Evolutionary conservation across 805 yeast species (phyloP).

Genomic region (Candida tammaniensis): DNA sequence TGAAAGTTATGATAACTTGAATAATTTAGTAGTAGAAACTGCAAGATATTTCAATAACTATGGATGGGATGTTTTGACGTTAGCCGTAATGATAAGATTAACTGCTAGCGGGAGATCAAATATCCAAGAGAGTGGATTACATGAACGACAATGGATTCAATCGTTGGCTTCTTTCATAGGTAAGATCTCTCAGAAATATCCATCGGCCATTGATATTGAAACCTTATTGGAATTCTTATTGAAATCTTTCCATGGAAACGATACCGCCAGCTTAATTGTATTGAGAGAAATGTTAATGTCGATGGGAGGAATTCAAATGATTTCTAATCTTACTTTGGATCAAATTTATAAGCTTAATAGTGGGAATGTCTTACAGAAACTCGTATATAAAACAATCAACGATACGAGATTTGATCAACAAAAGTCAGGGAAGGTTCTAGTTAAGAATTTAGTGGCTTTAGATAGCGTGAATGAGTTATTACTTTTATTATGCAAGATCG

Average conservation of each 20-base stretch:
- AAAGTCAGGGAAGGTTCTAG: constrained; percentile 49
- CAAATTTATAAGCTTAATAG: constrained; percentile 68
- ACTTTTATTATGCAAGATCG: constrained; percentile 54
- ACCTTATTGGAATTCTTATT: constrained; percentile 61
- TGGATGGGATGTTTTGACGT: constrained; percentile 84
- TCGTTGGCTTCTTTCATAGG: constrained; percentile 80
- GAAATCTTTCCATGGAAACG: constrained; percentile 60
- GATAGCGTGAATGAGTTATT: constrained; percentile 61
- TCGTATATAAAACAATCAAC: constrained; percentile 56
- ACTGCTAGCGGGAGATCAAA: constrained; percentile 62
- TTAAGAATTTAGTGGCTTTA: constrained; percentile 42
- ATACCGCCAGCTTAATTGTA: constrained; percentile 58
- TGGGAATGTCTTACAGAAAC: constrained; percentile 53
- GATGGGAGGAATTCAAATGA: constrained; percentile 78
- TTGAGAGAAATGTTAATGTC: constrained; percentile 62
- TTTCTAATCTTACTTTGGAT: constrained; percentile 60
- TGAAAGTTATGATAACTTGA: constrained; percentile 88
- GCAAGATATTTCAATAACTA: constrained; percentile 71
- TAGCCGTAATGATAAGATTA: constrained; percentile 67
- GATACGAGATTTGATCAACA: constrained; percentile 51
- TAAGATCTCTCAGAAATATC: constrained; percentile 55
- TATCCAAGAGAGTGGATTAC: constrained; percentile 74
- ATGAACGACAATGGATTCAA: constrained; percentile 81
- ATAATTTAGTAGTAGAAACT: constrained; percentile 71
- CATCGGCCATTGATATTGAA: constrained; percentile 51